Evolutionary conservation across 257 asterid genomes (phyloP).

Genomic region (Solanum stenotomum): DNA sequence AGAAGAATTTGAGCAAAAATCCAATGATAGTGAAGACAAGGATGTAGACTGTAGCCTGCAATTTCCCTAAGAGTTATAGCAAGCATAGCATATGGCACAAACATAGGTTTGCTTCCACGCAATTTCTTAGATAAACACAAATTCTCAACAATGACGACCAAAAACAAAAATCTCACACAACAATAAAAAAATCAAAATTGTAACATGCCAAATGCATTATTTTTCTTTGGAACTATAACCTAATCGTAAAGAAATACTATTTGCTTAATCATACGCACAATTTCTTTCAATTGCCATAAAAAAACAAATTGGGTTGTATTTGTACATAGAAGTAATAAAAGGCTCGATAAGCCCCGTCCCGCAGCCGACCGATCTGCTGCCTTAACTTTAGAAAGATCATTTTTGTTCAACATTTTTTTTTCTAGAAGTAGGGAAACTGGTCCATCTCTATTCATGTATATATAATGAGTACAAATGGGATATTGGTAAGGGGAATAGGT

Average conservation of each 20-base stretch:
- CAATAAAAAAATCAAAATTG: background rate
- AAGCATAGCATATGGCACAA: background rate
- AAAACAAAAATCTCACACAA: background rate
- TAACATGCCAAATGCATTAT: background rate
- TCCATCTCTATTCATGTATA: too few species aligned
- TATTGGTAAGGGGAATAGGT: too few species aligned
- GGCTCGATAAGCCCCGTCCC: too few species aligned
- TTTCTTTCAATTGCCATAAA: background rate
- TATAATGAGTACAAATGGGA: too few species aligned
- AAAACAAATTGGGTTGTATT: background rate
- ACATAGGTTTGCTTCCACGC: background rate
- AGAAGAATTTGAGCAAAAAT: background rate
- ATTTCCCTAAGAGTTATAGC: background rate
- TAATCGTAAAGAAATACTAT: too few species aligned
- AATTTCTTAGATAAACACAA: background rate
- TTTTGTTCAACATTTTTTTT: too few species aligned
- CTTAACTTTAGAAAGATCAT: too few species aligned
- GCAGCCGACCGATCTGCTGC: too few species aligned
- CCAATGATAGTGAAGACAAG: background rate
- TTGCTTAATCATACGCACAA: background rate
- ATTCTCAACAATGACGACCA: background rate
- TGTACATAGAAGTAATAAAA: too few species aligned
- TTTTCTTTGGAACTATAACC: background rate
- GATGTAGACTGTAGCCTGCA: background rate
- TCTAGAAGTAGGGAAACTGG: too few species aligned